These are phyloP conservation scores for Hygrocybe coccinea DNA, from an alignment of 768 basidiomycete genomes.

Conservation along the genomic window DNA sequence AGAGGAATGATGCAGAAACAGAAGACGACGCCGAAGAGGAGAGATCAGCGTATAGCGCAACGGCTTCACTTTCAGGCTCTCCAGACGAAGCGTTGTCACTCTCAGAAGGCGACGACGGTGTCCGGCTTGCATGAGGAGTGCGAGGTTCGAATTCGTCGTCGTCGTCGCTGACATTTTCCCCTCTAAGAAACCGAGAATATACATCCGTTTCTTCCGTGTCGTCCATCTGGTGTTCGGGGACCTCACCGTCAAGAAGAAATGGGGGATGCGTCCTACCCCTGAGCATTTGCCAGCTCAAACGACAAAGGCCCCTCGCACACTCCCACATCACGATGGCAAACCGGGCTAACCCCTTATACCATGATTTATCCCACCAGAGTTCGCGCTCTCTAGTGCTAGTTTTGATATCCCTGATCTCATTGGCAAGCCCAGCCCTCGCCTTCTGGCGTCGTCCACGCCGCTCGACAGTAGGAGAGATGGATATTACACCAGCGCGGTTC, in stretches of 20 bases:
- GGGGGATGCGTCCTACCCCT: background rate
- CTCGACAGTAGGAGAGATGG: conserved; percentile 22
- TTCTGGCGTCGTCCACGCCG: conserved; percentile 11
- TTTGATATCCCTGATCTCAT: conserved; percentile 43
- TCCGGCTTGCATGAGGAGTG: conserved; percentile 11
- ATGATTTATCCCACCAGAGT: conserved; percentile 37
- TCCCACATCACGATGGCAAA: conserved; percentile 21
- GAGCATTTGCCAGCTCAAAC: conserved; percentile 10
- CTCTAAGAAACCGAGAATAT: conserved; percentile 57
- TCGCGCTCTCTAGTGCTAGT: conserved; percentile 21
- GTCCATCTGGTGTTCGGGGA: conserved; percentile 17
- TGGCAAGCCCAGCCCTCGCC: conserved; percentile 39
- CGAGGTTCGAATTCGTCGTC: conserved; percentile 29
- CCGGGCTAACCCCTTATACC: conserved; percentile 36
- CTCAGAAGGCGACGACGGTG: conserved; percentile 12
- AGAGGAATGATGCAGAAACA: conserved; percentile 39
- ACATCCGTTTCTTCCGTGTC: conserved; percentile 33
- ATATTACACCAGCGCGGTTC: conserved; percentile 29
- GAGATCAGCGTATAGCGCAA: conserved; percentile 54
- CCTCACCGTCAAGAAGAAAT: conserved; percentile 8
- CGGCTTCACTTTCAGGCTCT: conserved; percentile 37
- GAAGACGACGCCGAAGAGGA: conserved; percentile 25
- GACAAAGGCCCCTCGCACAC: conserved; percentile 2
- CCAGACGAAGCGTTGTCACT: conserved; percentile 20
- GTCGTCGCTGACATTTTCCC: conserved; percentile 45